These are phyloP conservation scores for Aspergillus sp. DNA, from an alignment of 2,329 filamentous ascomycete genomes.

Conservation along the genomic window DNA sequence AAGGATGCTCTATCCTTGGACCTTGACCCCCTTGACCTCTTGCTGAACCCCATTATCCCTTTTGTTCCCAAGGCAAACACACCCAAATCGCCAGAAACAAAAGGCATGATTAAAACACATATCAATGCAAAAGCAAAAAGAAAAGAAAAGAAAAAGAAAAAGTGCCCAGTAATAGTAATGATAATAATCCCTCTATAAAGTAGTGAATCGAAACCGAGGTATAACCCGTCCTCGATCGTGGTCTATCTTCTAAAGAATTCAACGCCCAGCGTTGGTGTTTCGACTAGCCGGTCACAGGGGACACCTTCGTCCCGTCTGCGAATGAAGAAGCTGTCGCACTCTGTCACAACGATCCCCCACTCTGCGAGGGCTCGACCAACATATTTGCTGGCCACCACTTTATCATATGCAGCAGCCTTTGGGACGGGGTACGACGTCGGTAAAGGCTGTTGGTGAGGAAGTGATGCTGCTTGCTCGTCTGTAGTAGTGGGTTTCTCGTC, in stretches of 20 bases:
- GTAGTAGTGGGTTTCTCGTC: constrained; percentile 3
- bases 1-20: too few relatives aligned
- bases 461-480: not conserved
- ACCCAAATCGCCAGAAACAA: too few relatives aligned
- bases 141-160: too few relatives aligned
- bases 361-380: constrained; percentile 57
- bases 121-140: too few relatives aligned
- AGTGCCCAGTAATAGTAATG: too few relatives aligned
- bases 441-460: too few relatives aligned
- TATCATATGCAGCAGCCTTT: constrained; percentile 16
- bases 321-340: constrained; percentile 58
- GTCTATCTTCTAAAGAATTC: constrained; percentile 49
- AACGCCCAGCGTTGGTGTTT: constrained; percentile 55
- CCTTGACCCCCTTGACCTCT: too few relatives aligned
- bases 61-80: too few relatives aligned
- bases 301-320: constrained; percentile 55
- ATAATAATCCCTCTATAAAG: too few relatives aligned
- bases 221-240: not conserved
- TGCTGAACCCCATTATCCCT: too few relatives aligned
- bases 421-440: constrained; percentile 2
- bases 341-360: constrained; percentile 53
- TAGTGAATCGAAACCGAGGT: too few relatives aligned
- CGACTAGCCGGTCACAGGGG: constrained; percentile 48
- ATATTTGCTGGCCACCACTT: constrained; percentile 45
- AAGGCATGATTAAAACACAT: too few relatives aligned